phyloP scores from a whole-genome alignment of 2,329 filamentous ascomycete genomes.

The Coniosporium tulheliwenetii region DNA sequence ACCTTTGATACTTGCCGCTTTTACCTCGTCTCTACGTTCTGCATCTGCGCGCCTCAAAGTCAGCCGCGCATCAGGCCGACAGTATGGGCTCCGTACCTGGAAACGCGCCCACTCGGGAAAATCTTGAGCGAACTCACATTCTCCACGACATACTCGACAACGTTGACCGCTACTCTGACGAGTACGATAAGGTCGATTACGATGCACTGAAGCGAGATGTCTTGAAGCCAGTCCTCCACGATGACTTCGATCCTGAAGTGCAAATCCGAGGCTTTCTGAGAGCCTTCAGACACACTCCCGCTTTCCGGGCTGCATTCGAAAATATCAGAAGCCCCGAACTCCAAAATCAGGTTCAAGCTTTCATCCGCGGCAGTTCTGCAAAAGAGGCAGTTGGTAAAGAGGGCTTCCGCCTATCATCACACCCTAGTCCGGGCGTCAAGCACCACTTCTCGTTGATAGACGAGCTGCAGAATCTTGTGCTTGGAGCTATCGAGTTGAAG shows the following conservation, averaged over 20 bases:
- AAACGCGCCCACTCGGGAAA: too few species aligned
- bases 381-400: conserved; percentile 9
- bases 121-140: conserved; percentile 12
- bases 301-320: conserved; percentile 12
- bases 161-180: conserved; percentile 10
- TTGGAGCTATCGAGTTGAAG: conserved; percentile 7
- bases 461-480: neutral
- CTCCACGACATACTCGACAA: conserved; percentile 18
- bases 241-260: conserved; percentile 13
- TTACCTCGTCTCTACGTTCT: too few species aligned
- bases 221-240: conserved; percentile 14
- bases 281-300: conserved; percentile 13
- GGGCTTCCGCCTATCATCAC: conserved; percentile 10
- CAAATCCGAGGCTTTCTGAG: conserved; percentile 17
- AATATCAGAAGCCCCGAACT: conserved; percentile 12
- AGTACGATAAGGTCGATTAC: conserved; percentile 11
- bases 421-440: conserved; percentile 15
- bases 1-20: too few species aligned
- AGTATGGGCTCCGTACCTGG: too few species aligned
- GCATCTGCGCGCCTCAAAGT: too few species aligned
- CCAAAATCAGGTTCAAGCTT: conserved; percentile 13
- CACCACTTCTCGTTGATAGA: conserved; percentile 16
- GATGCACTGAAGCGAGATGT: conserved; percentile 12
- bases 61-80: too few species aligned
- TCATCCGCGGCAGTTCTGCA: conserved; percentile 13